Evolutionary conservation across 1,139 yeast species (phyloP).

Genomic region (Suhomyces wounanorum): DNA sequence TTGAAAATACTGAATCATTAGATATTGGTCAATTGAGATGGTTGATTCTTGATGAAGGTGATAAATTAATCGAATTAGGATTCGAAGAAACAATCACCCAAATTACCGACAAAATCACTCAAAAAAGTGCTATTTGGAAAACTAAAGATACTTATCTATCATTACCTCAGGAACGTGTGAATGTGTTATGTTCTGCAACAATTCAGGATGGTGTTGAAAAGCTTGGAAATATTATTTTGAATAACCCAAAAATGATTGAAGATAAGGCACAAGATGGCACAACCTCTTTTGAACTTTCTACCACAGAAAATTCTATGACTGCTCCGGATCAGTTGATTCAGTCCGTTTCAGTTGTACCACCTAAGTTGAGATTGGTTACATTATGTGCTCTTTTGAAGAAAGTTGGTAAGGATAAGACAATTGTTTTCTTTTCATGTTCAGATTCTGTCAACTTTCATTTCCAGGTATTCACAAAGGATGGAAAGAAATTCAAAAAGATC

Average conservation of each 20-base stretch:
- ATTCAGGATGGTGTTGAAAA: constrained; percentile 78
- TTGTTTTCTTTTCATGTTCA: constrained; percentile 90
- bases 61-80: constrained; percentile 89
- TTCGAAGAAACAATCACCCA: constrained; percentile 89
- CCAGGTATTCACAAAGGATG: constrained; percentile 64
- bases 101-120: constrained; percentile 62
- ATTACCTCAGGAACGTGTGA: constrained; percentile 71
- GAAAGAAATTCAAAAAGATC: constrained; percentile 40
- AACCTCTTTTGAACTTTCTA: constrained; percentile 39
- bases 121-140: constrained; percentile 42
- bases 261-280: constrained; percentile 26
- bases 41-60: constrained; percentile 93
- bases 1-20: constrained; percentile 76
- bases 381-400: constrained; percentile 65
- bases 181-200: constrained; percentile 92
- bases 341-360: constrained; percentile 79
- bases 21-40: constrained; percentile 76
- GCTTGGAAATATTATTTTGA: constrained; percentile 74
- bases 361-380: constrained; percentile 84
- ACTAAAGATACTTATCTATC: constrained; percentile 46
- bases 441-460: constrained; percentile 95
- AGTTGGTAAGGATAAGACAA: constrained; percentile 53
- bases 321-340: constrained; percentile 94
- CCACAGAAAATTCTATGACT: constrained; percentile 34
- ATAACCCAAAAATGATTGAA: constrained; percentile 69